Evolutionary conservation across 139 green algal genomes (phyloP).

Genomic region (Chlamydomonas asymmetrica): DNA sequence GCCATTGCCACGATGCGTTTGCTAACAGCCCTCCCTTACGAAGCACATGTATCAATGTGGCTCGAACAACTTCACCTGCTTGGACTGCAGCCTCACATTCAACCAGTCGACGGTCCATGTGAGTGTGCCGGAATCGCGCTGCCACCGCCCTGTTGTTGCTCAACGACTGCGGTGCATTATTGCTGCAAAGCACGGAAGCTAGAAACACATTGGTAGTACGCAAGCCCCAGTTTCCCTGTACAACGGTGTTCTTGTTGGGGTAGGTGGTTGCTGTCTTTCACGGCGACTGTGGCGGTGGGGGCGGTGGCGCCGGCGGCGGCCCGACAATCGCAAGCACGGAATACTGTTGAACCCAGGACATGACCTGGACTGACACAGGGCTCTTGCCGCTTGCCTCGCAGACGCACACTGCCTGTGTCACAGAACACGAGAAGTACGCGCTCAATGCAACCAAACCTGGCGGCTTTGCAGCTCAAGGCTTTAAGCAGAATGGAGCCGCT

Average conservation of each 20-base stretch:
- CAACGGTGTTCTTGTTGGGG: too few relatives aligned
- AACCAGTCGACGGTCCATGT: slow-evolving; percentile 64
- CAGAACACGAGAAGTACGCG: slow-evolving; percentile 93
- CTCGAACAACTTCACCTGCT: slow-evolving; percentile 74
- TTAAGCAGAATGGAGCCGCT: slow-evolving; percentile 13
- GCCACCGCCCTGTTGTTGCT: too few relatives aligned
- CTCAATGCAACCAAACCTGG: slow-evolving; percentile 88
- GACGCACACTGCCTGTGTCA: slow-evolving; percentile 83
- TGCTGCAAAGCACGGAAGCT: too few relatives aligned
- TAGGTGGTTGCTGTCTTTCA: too few relatives aligned
- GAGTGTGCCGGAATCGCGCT: too few relatives aligned
- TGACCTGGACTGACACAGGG: neutral
- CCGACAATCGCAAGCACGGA: too few relatives aligned
- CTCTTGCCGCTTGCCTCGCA: slow-evolving; percentile 29
- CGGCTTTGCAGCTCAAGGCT: slow-evolving; percentile 73
- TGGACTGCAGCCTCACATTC: slow-evolving; percentile 85
- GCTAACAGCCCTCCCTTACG: slow-evolving; percentile 75
- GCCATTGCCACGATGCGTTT: neutral
- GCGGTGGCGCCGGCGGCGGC: too few relatives aligned
- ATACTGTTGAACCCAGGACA: too few relatives aligned
- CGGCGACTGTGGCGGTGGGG: too few relatives aligned
- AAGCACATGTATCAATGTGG: slow-evolving; percentile 68
- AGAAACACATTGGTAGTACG: too few relatives aligned
- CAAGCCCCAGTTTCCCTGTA: too few relatives aligned
- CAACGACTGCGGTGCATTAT: too few relatives aligned